Evolutionary conservation across 495 filamentous ascomycete genomes (phyloP), one percentile per base, ranked within the genome.

Genomic region (Thermochaetoides thermophila): DNA sequence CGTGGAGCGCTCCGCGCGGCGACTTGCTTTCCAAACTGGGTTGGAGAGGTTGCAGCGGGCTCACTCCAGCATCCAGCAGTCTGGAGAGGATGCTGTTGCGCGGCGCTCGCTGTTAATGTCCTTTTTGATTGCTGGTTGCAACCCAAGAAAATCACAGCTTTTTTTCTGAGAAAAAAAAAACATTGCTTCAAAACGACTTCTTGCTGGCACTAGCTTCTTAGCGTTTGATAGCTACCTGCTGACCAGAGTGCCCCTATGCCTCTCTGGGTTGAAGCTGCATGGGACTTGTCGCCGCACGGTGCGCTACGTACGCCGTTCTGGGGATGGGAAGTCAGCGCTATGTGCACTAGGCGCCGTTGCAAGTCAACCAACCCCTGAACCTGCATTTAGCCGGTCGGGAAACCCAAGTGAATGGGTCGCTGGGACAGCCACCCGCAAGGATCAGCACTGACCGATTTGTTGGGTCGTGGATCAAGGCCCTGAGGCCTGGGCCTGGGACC

Each of bases 351-450:
- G 44, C 47, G 47, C 44, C 47, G 44, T 50, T 50, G 38, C 39
- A 36, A 19, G 22, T 29, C 26, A 26, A 35, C 29, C 27, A 16
- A 45, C 42, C 49, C 49, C 48, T 38, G 37, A 31, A 27, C 24
- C 35, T 49, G 52, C 48, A 39, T 47, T 53, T 48, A 53, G 45
- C 50, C 47, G 50, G 45, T 39, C 37, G 52, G 43, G 42, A 33
- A n/a, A 46, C 49, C 49, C 49, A 53, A 38, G 48, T 37, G 40
- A 31, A 45, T 45, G 52, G 52, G 40, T 49, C 49, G 24, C 39
- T 32, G 30, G 43, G 43, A 54, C n/a, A 54, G 50, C 50, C 50
- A 51, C 50, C 44, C 44, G 47, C 47, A 33, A 37, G 38, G 49
- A 53, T 53, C 49, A 53, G 41, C 49, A 45, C 41, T 39, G 41